Conservation (phyloP, 2,329 filamentous ascomycete species). For the Colletotrichum chrysophilum region DNA sequence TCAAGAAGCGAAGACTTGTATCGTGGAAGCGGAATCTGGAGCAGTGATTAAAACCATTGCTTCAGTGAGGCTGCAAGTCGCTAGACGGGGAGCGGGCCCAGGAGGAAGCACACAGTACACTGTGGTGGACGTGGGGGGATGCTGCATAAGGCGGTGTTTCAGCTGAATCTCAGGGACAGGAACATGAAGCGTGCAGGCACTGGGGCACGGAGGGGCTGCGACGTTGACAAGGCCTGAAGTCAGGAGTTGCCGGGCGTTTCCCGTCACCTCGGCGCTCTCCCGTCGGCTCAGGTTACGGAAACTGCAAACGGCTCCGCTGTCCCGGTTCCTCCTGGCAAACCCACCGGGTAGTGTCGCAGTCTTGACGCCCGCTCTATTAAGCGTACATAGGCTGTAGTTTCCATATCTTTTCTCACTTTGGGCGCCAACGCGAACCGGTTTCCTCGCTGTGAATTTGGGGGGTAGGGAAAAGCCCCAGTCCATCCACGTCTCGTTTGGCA, state of each 20-base stretch:
- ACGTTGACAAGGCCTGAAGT: background rate
- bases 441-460: background rate
- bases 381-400: background rate
- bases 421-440: background rate
- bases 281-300: background rate
- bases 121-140: background rate
- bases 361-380: background rate
- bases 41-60: background rate
- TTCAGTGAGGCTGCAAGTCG: background rate
- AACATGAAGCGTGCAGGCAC: background rate
- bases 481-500: background rate
- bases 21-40: background rate
- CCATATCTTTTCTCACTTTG: background rate
- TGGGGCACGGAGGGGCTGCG: background rate
- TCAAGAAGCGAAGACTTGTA: background rate
- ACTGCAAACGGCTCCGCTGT: background rate
- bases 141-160: background rate
- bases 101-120: background rate
- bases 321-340: background rate
- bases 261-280: background rate
- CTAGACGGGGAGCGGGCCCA: background rate
- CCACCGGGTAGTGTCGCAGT: background rate
- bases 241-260: background rate
- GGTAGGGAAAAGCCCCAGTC: background rate
- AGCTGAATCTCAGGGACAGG: background rate